These are phyloP conservation scores for Candida sphagnicola DNA, from an alignment of 805 yeast genomes.

Conservation along the genomic window DNA sequence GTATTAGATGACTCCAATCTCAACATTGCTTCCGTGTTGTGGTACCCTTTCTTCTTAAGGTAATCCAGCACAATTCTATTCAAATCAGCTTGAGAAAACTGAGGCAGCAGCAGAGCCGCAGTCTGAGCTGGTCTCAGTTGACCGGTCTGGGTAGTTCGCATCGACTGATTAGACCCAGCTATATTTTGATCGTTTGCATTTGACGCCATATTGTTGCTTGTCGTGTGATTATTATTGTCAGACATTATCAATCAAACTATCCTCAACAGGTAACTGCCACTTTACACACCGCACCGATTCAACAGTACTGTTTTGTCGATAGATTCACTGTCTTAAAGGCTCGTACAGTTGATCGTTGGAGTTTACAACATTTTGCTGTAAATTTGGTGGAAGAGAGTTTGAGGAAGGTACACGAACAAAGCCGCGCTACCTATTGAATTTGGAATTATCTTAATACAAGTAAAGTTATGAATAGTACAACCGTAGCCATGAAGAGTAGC, in stretches of 20 bases:
- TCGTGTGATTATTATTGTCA: not conserved
- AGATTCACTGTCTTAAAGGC: no score
- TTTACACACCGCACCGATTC: no score
- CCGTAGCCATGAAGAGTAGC: no score
- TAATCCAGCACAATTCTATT: conserved; percentile 91
- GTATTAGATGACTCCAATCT: conserved; percentile 77
- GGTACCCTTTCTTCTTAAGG: conserved; percentile 89
- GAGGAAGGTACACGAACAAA: no score
- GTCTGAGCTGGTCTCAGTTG: conserved; percentile 9
- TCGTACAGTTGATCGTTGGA: no score
- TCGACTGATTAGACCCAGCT: conserved; percentile 5
- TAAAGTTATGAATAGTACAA: no score
- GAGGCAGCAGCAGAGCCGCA: conserved; percentile 32
- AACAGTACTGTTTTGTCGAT: no score
- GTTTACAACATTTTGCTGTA: no score
- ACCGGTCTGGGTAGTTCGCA: conserved; percentile 4
- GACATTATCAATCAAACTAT: conserved; percentile 3
- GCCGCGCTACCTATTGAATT: no score
- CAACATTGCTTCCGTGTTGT: conserved; percentile 89
- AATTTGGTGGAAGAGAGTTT: no score
- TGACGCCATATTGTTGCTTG: not conserved
- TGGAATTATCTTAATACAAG: no score
- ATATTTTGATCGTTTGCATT: not conserved
- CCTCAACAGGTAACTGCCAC: no score
- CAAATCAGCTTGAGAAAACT: conserved; percentile 79